A percentile compares a stretch with the other conserved stretches of the same genome.
phyloP scores from a whole-genome alignment of 2,329 filamentous ascomycete genomes.

The Xylaria arbuscula region DNA sequence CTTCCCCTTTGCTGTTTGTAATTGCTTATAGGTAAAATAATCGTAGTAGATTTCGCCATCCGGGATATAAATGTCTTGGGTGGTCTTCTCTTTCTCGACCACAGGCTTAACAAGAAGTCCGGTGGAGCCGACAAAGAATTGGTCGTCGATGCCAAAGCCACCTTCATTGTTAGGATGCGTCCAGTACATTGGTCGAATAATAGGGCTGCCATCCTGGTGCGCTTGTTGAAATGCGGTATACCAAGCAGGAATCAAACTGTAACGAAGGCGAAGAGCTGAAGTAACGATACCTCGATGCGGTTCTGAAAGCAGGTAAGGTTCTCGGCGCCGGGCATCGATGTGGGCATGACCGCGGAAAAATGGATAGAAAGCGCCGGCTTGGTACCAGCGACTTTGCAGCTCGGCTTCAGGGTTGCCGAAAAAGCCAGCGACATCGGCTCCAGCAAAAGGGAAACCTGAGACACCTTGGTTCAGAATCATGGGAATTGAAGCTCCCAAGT shows the following conservation, averaged over 20 bases:
- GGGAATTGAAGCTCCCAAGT: conserved; percentile 87
- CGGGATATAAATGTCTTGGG: conserved; percentile 84
- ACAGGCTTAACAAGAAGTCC: conserved; percentile 95
- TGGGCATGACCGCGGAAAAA: conserved; percentile 98
- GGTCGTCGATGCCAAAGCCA: conserved; percentile 91
- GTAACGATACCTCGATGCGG: conserved; percentile 89
- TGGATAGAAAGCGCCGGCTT: conserved; percentile 95
- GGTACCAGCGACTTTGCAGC: conserved; percentile 93
- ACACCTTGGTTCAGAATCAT: conserved; percentile 96
- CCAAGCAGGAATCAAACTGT: conserved; percentile 90
- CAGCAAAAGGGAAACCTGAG: conserved; percentile 91
- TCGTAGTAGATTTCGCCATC: conserved; percentile 93
- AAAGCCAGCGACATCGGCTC: conserved; percentile 96
- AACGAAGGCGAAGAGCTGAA: conserved; percentile 86
- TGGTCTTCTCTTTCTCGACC: conserved; percentile 77
- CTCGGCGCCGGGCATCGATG: conserved; percentile 92
- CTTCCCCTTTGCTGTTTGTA: conserved; percentile 76
- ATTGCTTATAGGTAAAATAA: conserved; percentile 87
- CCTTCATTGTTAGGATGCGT: conserved; percentile 86
- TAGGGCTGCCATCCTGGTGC: conserved; percentile 82
- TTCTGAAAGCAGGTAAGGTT: conserved; percentile 88
- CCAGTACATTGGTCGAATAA: conserved; percentile 93
- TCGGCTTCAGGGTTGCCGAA: conserved; percentile 97
- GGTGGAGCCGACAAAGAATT: conserved; percentile 89
- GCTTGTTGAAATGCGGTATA: conserved; percentile 97